Percentiles rank a stretch among this genome's conserved stretches.
phyloP scores from a whole-genome alignment of 208 protist species.

The Leishmania major region DNA sequence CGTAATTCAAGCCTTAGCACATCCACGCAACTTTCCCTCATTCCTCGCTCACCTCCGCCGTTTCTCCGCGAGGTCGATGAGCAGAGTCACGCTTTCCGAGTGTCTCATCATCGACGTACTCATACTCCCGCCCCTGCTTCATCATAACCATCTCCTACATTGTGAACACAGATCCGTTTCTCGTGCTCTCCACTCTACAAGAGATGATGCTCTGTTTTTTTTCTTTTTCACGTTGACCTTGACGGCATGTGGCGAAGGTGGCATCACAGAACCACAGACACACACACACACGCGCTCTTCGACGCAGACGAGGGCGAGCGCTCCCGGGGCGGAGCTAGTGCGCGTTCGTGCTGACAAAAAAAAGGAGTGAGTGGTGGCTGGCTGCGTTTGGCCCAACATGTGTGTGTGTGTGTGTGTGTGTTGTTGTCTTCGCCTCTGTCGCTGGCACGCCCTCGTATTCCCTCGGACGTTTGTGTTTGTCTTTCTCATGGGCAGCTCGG shows the following conservation, averaged over 20 bases:
- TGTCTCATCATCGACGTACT: neutral
- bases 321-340: neutral
- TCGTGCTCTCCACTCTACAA: neutral
- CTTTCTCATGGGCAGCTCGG: too few species aligned
- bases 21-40: neutral
- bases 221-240: neutral
- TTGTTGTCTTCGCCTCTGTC: neutral
- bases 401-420: neutral
- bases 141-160: neutral
- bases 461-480: too few species aligned
- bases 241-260: neutral
- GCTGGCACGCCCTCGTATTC: neutral
- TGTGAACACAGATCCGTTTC: neutral
- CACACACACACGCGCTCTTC: neutral
- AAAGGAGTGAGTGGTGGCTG: neutral
- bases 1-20: neutral
- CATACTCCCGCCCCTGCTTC: neutral
- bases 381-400: neutral
- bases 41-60: neutral
- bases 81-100: neutral
- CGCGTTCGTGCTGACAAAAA: neutral
- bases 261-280: neutral
- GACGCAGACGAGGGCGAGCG: neutral
- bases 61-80: neutral
- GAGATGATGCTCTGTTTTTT: neutral